A percentile compares a stretch with the other conserved stretches of the same genome.
Conservation (phyloP, 2,329 filamentous ascomycete genomes). For the Clarireedia hainanense region DNA sequence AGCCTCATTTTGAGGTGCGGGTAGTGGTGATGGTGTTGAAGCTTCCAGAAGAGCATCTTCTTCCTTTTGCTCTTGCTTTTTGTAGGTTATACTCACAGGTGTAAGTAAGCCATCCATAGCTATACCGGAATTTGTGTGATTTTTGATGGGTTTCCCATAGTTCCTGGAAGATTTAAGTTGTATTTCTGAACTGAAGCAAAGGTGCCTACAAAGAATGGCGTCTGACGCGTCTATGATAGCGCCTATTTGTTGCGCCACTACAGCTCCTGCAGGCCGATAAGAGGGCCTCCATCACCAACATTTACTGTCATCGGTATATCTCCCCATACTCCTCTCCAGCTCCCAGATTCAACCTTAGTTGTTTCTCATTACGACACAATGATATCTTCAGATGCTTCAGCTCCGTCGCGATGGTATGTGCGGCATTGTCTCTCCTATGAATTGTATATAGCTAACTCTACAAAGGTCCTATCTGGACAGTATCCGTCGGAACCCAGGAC, state of each 20-base stretch:
- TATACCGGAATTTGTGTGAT: slow-evolving; percentile 12
- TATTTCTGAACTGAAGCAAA: background rate
- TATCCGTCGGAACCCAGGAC: slow-evolving; percentile 67
- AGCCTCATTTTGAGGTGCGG: slow-evolving; percentile 9
- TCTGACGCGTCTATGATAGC: slow-evolving; percentile 10
- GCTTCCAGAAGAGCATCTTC: slow-evolving; percentile 21
- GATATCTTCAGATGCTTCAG: background rate
- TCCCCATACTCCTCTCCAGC: no score
- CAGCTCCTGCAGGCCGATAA: slow-evolving; percentile 16
- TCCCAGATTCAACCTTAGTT: background rate
- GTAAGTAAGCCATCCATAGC: slow-evolving; percentile 42
- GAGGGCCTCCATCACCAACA: background rate
- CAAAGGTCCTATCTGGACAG: slow-evolving; percentile 78
- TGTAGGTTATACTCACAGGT: slow-evolving; percentile 37
- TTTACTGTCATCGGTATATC: background rate
- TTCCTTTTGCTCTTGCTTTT: slow-evolving; percentile 9
- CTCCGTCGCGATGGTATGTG: slow-evolving; percentile 19
- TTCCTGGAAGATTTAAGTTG: background rate
- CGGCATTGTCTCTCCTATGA: no score
- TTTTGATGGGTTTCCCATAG: background rate
- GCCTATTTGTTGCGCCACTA: background rate
- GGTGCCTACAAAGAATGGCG: background rate
- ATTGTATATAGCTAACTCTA: background rate
- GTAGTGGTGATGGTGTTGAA: slow-evolving; percentile 8
- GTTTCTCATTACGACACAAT: background rate